Evolutionary conservation across 2,329 filamentous ascomycete genomes (phyloP).

Genomic region (Alternaria arborescens): DNA sequence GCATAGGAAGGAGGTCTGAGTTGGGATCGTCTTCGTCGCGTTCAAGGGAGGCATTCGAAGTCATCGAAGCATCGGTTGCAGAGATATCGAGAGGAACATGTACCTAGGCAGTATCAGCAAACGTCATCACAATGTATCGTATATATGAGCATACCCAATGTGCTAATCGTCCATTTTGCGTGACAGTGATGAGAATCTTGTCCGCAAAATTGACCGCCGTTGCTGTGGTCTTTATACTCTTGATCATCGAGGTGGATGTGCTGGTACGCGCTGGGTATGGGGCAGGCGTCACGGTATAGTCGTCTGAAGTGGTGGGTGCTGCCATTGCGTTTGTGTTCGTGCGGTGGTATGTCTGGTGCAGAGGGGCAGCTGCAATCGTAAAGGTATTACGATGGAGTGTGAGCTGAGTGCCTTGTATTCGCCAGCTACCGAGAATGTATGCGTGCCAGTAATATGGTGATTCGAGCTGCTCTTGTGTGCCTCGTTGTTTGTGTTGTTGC

Average conservation of each 20-base stretch:
- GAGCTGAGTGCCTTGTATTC: neutral
- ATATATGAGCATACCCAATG: slow-evolving; percentile 77
- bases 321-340: slow-evolving; percentile 15
- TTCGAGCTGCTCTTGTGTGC: neutral
- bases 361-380: neutral
- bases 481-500: neutral
- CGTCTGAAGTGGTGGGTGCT: slow-evolving; percentile 15
- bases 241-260: slow-evolving; percentile 65
- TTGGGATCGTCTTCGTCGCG: slow-evolving; percentile 54
- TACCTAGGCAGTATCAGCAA: slow-evolving; percentile 59
- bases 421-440: neutral
- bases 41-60: slow-evolving; percentile 53
- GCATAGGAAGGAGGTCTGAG: slow-evolving; percentile 72
- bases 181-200: slow-evolving; percentile 89
- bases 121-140: neutral
- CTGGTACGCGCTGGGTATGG: slow-evolving; percentile 74
- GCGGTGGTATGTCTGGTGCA: neutral
- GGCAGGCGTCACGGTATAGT: slow-evolving; percentile 46
- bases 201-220: slow-evolving; percentile 80
- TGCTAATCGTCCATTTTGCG: slow-evolving; percentile 82
- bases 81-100: slow-evolving; percentile 80
- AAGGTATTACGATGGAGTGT: neutral
- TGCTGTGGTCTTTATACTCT: slow-evolving; percentile 75
- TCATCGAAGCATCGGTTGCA: slow-evolving; percentile 69
- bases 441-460: neutral